Evolutionary conservation across 768 basidiomycete genomes (phyloP).

Genomic region (Psilocybe sp.): DNA sequence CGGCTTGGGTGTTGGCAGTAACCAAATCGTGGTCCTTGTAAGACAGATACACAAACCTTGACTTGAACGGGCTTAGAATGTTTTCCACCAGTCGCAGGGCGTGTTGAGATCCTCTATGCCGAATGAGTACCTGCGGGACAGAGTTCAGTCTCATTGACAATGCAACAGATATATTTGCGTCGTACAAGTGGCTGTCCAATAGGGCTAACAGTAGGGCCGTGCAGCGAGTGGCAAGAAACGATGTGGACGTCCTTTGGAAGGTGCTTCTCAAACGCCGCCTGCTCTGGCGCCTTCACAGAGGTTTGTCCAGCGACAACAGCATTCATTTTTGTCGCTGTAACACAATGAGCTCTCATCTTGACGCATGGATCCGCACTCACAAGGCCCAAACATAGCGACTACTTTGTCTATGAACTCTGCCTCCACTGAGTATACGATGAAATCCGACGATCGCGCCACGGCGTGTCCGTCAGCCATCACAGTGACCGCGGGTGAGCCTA

Average conservation of each 20-base stretch:
- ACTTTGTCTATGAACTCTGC: constrained; percentile 83
- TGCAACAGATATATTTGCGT: not conserved
- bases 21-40: constrained; percentile 96
- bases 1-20: constrained; percentile 98
- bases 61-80: constrained; percentile 75
- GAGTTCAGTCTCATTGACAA: not conserved
- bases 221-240: constrained; percentile 91
- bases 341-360: not conserved
- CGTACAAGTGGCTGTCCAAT: constrained; percentile 87
- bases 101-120: constrained; percentile 76
- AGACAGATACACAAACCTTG: constrained; percentile 87
- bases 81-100: constrained; percentile 76
- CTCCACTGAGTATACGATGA: constrained; percentile 94
- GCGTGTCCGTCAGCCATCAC: constrained; percentile 80
- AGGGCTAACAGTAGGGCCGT: constrained; percentile 88
- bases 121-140: constrained; percentile 72
- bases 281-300: constrained; percentile 94
- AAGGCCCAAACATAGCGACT: constrained; percentile 90
- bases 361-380: constrained; percentile 41
- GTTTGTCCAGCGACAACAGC: constrained; percentile 96
- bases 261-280: constrained; percentile 81
- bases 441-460: constrained; percentile 87
- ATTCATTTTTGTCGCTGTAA: constrained; percentile 82
- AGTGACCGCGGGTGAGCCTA: constrained; percentile 59
- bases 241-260: constrained; percentile 87